Base-by-base conservation (phyloP, 140 eudicot genomes). In the Anethum foeniculum region DNA sequence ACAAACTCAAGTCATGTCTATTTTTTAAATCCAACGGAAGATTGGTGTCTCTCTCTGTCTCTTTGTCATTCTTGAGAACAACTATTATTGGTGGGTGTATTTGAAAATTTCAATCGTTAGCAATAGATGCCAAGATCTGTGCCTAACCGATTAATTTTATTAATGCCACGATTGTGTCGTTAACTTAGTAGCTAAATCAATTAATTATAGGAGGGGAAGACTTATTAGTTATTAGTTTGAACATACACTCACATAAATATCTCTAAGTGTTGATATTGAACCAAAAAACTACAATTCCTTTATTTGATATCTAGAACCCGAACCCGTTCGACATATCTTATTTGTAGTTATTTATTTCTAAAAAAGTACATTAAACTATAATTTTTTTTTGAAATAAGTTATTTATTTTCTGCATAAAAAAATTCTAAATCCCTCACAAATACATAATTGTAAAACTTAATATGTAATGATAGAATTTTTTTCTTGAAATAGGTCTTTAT, bases 1-100 rank as follows among this genome's bases (percentile, higher is more conserved):
- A 60, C 72, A 71, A 81, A 77, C 77, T 72, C 80, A 34, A 72
- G 44, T 77, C 80, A 78, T 44, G 65, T 81, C 84, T 51, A 81
- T 67, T 54, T 75, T 52, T 18, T 44, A 60, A 83, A 77, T 83
- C 83, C 80, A 79, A 79, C 21, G 19, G 39, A 44, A 2, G 13
- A 43, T 36, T 72, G 21, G 16, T 62, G 30, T 79, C 75, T 79
- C 43, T 43, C 41, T 79, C 43, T 21, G 27, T 71, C 43, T 15
- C 14, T 49, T 3, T 52, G 51, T n/a, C 49, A 77, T 77, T 52
- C 80, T 56, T 77, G 30, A 62, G 3, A 28, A n/a, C 18, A 76
- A 41, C 14, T 16, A 28, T 49, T 23, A 2, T 49, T 76, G 58
- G 74, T 56, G 28, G 60, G 75, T 60, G 75, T 25, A 39, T 58